Evolutionary conservation across 306 rosid genomes (phyloP), one percentile per base, ranked within the genome.

Genomic region (Quercus rubra): DNA sequence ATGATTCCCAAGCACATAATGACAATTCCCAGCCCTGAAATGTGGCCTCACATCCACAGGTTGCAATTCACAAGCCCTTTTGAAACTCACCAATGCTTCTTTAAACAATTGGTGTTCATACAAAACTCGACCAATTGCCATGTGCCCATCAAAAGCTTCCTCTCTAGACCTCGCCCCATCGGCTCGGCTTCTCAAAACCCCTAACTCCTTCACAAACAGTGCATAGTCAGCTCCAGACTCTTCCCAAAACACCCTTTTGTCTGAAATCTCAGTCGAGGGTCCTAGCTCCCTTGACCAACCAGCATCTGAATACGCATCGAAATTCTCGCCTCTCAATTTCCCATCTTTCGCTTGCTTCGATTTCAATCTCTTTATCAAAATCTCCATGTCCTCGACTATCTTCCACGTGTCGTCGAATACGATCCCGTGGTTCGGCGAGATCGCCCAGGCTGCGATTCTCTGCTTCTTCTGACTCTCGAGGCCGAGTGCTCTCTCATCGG

Each of bases 211-310:
- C 62, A 90, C 74, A 80, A 96, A 96, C 10, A 71, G 67, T 14
- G 83, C 90, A 76, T 89, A 96, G 41, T 96, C 99, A 68, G 90
- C 92, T 6, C 98, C 98, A 15, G 94, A 83, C 75, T 96, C 99
- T 75, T 96, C 99, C 98, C 98, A 93, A 31, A 80, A 62, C 21
- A 93, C 87, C 69, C 97, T 89, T 86, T 95, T 93, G 27, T 95
- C 99, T 0, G 98, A 78, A 84, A 93, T 89, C 86, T 96, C 99
- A 0, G 91, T 56, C 0, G 98, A 93, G 0, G 99, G 97, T 5
- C 96, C 99, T 84, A 96, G 86, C 46, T 96, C 99, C 21, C 98
- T 85, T 0, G 99, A 96, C 98, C 99, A 96, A 0, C 98, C 99
- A 2, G 99, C 98, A 78, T 96, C 99, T 19, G 98, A 96, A 77